phyloP scores from a whole-genome alignment of 108 stramenopile species.

The Nitzschia palea region DNA sequence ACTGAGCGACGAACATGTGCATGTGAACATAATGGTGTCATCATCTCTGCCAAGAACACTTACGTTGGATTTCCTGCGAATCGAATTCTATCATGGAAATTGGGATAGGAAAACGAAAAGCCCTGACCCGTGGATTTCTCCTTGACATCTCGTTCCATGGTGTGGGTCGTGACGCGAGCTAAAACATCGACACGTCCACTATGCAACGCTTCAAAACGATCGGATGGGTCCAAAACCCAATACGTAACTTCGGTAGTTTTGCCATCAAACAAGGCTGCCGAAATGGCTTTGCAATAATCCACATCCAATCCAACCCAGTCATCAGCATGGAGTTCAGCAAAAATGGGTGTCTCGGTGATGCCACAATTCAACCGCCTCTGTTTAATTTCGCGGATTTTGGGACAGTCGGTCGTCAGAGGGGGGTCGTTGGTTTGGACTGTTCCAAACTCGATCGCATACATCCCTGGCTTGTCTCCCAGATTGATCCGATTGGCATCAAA shows the following conservation, averaged over 20 bases:
- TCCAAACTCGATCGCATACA: slow-evolving; percentile 49
- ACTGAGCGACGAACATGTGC: background rate
- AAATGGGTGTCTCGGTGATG: slow-evolving; percentile 19
- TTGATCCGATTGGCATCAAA: slow-evolving; percentile 42
- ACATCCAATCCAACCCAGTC: slow-evolving; percentile 42
- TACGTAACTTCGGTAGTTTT: slow-evolving; percentile 18
- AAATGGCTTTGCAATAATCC: slow-evolving; percentile 46
- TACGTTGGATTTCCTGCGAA: slow-evolving; percentile 24
- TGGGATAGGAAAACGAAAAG: slow-evolving; percentile 42
- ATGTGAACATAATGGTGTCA: too few species aligned
- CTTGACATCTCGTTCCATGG: slow-evolving; percentile 27
- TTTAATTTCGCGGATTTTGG: slow-evolving; percentile 26
- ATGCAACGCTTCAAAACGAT: slow-evolving; percentile 28
- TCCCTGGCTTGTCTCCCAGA: slow-evolving; percentile 37
- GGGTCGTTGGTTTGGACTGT: background rate
- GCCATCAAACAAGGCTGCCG: slow-evolving; percentile 54
- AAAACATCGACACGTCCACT: slow-evolving; percentile 46
- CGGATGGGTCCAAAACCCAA: slow-evolving; percentile 22
- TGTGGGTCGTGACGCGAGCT: slow-evolving; percentile 28
- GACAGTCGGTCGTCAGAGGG: background rate
- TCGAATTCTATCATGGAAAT: slow-evolving; percentile 38
- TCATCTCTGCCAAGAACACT: background rate
- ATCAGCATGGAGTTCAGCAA: background rate
- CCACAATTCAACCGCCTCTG: slow-evolving; percentile 46
- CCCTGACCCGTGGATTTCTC: slow-evolving; percentile 18